Base-by-base conservation (phyloP, 169 alveolate species). In the Plasmodium knowlesi region DNA sequence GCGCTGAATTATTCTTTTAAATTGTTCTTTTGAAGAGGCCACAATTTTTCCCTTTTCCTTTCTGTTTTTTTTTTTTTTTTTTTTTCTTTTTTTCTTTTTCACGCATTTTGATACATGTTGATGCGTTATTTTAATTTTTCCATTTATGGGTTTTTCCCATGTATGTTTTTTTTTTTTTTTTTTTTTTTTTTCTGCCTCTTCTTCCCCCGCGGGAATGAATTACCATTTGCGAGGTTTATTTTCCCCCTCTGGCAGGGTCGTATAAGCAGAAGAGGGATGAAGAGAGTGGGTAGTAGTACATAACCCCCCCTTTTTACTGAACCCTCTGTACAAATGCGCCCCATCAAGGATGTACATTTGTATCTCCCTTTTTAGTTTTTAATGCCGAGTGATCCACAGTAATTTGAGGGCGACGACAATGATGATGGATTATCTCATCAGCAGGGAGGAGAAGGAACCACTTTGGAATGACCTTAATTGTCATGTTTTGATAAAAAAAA, bases 311-410 rank as follows among this genome's bases (percentile, higher is more conserved):
- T 78, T 78, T 78, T 16, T 34, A 22, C 53, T 30, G 41, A 39
- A 25, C 84, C 41, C 53, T 78, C 22, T 78, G 84, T 39, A 78
- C 37, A 78, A 46, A 12, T 46, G n/a, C n/a, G 57, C n/a, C 57
- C 57, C 57, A 10, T 5, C 57, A 1, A 46, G 57, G 2, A 46
- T 46, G 57, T 10, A 1, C 41, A 39, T 78, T n/a, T 19, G 53
- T 78, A 78, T 28, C 30, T 19, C 10, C 53, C 19, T 28, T 46
- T 46, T 46, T 46, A 46, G 57, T 46, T 46, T 46, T 46, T 46
- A 46, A 46, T 46, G 57, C 57, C 57, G n/a, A 10, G 57, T n/a
- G n/a, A 46, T 46, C 3, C 57, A n/a, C 16, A 9, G 57, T 10
- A 46, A n/a, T n/a, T 46, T 46, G n/a, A 46, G n/a, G 57, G 12